Percentiles rank a stretch among this genome's conserved stretches.
Evolutionary conservation across 192 early-diverging fungal genomes (phyloP).

Genomic region (Podila clonocystis): DNA sequence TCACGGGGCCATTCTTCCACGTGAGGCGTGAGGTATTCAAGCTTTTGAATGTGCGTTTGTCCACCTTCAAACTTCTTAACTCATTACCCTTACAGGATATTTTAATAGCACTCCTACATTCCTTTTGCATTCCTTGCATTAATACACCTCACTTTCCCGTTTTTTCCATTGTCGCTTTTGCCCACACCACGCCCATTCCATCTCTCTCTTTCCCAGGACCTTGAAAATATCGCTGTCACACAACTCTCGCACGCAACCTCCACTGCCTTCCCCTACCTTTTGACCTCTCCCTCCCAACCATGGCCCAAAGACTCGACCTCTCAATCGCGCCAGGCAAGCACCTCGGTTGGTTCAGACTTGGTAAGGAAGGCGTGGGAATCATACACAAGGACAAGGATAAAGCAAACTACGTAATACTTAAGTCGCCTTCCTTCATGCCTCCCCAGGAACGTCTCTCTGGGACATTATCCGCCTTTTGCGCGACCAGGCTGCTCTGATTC

Average conservation of each 20-base stretch:
- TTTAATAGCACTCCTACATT: no score
- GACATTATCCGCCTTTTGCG: conserved; percentile 65
- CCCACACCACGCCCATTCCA: not conserved
- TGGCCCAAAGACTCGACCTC: conserved; percentile 58
- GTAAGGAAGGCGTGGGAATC: conserved; percentile 24
- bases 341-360: conserved; percentile 64
- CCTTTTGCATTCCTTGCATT: not conserved
- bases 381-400: not conserved
- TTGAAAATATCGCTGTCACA: conserved; percentile 6
- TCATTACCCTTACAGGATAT: no score
- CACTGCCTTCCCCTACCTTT: no score
- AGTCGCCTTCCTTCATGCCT: not conserved
- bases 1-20: no score
- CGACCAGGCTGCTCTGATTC: conserved; percentile 59
- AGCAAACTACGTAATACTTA: not conserved
- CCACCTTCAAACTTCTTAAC: no score
- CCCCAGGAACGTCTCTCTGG: conserved; percentile 68
- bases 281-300: conserved; percentile 2
- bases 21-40: no score
- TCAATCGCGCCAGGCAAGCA: conserved; percentile 62
- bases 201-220: not conserved
- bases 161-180: not conserved
- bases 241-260: not conserved
- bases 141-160: not conserved
- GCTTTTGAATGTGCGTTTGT: no score